Percentiles rank a stretch among this genome's conserved stretches.
Conservation (phyloP, 495 filamentous ascomycete genomes). For the Penicillium egyptiacum region DNA sequence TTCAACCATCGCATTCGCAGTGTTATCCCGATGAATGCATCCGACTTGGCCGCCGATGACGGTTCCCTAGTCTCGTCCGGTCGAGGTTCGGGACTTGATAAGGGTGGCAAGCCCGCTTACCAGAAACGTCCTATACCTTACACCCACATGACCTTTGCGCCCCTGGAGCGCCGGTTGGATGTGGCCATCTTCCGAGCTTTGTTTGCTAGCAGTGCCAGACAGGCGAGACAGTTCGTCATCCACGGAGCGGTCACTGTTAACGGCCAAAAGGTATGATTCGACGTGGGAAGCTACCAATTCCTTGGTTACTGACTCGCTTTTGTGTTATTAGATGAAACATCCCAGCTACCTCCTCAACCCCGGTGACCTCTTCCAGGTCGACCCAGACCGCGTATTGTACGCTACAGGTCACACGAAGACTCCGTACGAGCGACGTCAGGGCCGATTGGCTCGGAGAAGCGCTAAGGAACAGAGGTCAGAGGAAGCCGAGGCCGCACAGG, state of each 20-base stretch:
- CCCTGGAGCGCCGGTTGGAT: conserved; percentile 85
- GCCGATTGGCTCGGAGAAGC: conserved; percentile 31
- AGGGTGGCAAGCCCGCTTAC: conserved; percentile 3
- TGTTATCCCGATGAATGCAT: conserved; percentile 80
- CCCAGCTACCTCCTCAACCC: conserved; percentile 95
- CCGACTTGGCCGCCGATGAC: conserved; percentile 71
- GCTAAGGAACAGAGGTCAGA: conserved; percentile 23
- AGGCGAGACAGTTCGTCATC: conserved; percentile 90
- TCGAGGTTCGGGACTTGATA: conserved; percentile 69
- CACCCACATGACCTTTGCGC: conserved; percentile 89
- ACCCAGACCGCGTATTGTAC: conserved; percentile 79
- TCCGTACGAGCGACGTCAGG: conserved; percentile 45
- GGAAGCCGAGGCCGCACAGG: conserved; percentile 24
- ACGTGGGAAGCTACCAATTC: neutral
- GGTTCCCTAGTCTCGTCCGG: conserved; percentile 79
- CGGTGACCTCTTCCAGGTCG: conserved; percentile 96
- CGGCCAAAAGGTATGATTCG: conserved; percentile 74
- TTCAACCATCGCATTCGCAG: conserved; percentile 74
- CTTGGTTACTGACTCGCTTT: conserved; percentile 7
- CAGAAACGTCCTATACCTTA: conserved; percentile 62
- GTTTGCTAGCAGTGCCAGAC: conserved; percentile 91
- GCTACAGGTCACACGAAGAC: conserved; percentile 78
- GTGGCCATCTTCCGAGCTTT: conserved; percentile 87
- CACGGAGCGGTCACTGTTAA: conserved; percentile 95
- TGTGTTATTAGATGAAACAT: conserved; percentile 69